Evolutionary conservation across 345 rosid species (phyloP).

Genomic region (Eutrema japonicum): DNA sequence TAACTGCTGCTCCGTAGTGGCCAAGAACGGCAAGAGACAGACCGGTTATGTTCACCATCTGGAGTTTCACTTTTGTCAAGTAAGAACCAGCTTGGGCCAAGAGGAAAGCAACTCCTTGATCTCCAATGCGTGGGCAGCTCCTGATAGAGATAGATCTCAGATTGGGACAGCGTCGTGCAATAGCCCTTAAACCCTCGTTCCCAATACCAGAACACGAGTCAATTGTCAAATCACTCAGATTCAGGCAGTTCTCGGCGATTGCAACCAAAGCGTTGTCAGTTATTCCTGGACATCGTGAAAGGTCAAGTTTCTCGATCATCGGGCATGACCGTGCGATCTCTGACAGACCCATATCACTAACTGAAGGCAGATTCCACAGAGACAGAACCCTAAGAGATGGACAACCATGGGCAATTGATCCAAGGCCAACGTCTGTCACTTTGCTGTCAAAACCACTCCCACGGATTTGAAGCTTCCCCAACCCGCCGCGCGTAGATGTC

Average conservation of each 20-base stretch:
- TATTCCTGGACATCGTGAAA: constrained; percentile 66
- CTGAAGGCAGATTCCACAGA: constrained; percentile 72
- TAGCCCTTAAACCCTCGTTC: constrained; percentile 75
- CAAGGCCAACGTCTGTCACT: constrained; percentile 76
- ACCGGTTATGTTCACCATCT: constrained; percentile 72
- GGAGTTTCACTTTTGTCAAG: constrained; percentile 77
- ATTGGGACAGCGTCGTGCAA: constrained; percentile 66
- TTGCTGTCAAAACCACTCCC: constrained; percentile 66
- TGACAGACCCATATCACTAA: constrained; percentile 66
- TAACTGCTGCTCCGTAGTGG: constrained; percentile 73
- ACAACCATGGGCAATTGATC: constrained; percentile 75
- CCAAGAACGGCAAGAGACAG: constrained; percentile 82
- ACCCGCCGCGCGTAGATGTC: constrained; percentile 79
- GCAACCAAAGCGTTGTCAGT: constrained; percentile 65
- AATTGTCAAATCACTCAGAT: constrained; percentile 71
- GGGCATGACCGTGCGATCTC: constrained; percentile 81
- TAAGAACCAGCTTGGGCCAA: constrained; percentile 59
- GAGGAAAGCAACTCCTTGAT: constrained; percentile 82
- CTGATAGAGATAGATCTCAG: constrained; percentile 75
- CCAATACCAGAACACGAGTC: constrained; percentile 76
- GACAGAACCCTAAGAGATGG: constrained; percentile 82
- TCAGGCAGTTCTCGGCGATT: constrained; percentile 66
- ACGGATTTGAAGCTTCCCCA: constrained; percentile 80
- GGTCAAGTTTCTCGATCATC: constrained; percentile 80
- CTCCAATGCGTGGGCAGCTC: constrained; percentile 79